Evolutionary conservation across 1,139 yeast species (phyloP).

Genomic region (Sugiyamaella pinicola): DNA sequence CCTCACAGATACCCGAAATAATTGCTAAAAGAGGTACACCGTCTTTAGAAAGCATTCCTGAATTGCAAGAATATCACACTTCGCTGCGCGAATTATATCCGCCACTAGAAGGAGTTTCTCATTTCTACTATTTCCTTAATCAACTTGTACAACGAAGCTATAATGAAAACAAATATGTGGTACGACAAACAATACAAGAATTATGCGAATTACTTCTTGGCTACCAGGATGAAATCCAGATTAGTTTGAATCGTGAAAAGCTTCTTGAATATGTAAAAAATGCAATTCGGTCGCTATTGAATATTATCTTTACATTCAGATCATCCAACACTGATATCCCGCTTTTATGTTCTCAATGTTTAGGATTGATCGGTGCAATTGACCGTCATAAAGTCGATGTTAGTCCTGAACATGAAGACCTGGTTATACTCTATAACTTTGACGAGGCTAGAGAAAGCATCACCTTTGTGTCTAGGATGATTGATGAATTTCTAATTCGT

Average conservation of each 20-base stretch:
- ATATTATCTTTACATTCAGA: slow-evolving; percentile 56
- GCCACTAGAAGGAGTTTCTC: slow-evolving; percentile 12
- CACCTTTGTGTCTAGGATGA: slow-evolving; percentile 63
- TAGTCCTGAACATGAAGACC: slow-evolving; percentile 46
- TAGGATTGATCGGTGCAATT: slow-evolving; percentile 77
- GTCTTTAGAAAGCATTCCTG: slow-evolving; percentile 31
- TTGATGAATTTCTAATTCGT: slow-evolving; percentile 71
- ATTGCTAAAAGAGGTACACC: slow-evolving; percentile 37
- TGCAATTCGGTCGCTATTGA: slow-evolving; percentile 59
- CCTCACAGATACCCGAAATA: slow-evolving; percentile 21
- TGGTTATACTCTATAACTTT: slow-evolving; percentile 61
- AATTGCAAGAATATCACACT: slow-evolving; percentile 29
- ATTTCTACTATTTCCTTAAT: slow-evolving; percentile 4
- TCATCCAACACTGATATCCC: slow-evolving; percentile 53
- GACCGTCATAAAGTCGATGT: slow-evolving; percentile 66
- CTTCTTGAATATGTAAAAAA: slow-evolving; percentile 46
- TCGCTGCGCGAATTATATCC: slow-evolving; percentile 6
- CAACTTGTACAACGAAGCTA: slow-evolving; percentile 51
- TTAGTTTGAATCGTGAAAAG: slow-evolving; percentile 32
- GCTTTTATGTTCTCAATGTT: slow-evolving; percentile 62
- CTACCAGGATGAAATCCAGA: slow-evolving; percentile 53
- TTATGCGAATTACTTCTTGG: slow-evolving; percentile 54
- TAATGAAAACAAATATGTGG: slow-evolving; percentile 75
- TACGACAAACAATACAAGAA: slow-evolving; percentile 75
- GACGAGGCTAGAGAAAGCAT: slow-evolving; percentile 63